These are phyloP conservation scores for Coprinopsis strossmayeri DNA, from an alignment of 768 basidiomycete species.

Conservation along the genomic window DNA sequence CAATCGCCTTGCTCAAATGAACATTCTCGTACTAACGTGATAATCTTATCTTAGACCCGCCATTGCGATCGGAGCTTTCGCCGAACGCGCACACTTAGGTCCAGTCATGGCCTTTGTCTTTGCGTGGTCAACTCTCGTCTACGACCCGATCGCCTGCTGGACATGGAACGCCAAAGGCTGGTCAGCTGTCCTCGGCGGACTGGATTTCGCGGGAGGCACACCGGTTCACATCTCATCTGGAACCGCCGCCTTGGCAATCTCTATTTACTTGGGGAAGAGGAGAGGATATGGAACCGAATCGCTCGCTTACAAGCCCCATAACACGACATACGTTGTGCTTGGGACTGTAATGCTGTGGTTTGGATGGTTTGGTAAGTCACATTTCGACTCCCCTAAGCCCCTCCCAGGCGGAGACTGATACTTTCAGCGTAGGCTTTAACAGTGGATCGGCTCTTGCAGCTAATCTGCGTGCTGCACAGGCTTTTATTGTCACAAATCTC, in stretches of 20 bases:
- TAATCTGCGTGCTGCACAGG: conserved; percentile 80
- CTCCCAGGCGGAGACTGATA: background rate
- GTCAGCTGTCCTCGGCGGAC: conserved; percentile 75
- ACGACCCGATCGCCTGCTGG: conserved; percentile 95
- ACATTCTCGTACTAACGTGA: conserved; percentile 1
- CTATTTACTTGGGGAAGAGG: conserved; percentile 85
- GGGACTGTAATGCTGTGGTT: conserved; percentile 95
- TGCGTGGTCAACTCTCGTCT: conserved; percentile 82
- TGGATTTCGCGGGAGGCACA: conserved; percentile 93
- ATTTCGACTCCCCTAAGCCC: background rate
- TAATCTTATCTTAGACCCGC: conserved; percentile 51
- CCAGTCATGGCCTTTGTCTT: conserved; percentile 90
- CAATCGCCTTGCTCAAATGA: conserved; percentile 9
- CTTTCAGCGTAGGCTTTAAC: conserved; percentile 46
- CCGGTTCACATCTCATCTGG: conserved; percentile 97
- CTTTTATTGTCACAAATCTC: conserved; percentile 91
- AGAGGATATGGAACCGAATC: conserved; percentile 87
- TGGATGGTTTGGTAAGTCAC: conserved; percentile 79
- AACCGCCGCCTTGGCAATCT: conserved; percentile 85
- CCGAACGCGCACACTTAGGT: conserved; percentile 81
- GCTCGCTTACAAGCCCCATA: conserved; percentile 90
- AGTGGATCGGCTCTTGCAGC: conserved; percentile 88
- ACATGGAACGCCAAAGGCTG: conserved; percentile 83
- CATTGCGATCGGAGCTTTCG: conserved; percentile 87
- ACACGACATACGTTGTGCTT: conserved; percentile 87